These are phyloP conservation scores for Endoconidiophora laricicola DNA, from an alignment of 2,329 filamentous ascomycete genomes.

Conservation along the genomic window DNA sequence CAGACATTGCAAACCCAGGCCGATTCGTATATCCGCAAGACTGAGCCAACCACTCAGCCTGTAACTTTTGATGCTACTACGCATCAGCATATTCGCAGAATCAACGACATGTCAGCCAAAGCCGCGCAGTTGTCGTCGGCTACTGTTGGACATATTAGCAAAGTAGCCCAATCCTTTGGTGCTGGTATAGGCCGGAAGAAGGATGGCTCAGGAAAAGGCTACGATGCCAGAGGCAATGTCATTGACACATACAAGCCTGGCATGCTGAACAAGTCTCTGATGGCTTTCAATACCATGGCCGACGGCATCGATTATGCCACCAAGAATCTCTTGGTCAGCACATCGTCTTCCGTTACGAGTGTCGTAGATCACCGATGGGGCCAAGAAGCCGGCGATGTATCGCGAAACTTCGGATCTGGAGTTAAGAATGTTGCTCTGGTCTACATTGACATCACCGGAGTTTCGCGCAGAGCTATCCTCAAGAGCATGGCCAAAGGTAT, in stretches of 20 bases:
- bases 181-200: constrained; percentile 47
- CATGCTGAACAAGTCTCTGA: constrained; percentile 85
- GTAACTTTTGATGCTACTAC: constrained; percentile 78
- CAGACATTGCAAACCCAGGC: constrained; percentile 64
- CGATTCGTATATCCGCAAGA: constrained; percentile 63
- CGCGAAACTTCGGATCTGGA: constrained; percentile 60
- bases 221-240: constrained; percentile 53
- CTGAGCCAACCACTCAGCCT: constrained; percentile 60
- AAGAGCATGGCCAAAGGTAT: constrained; percentile 96
- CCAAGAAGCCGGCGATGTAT: constrained; percentile 63
- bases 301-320: constrained; percentile 86
- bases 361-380: constrained; percentile 87
- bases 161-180: constrained; percentile 78
- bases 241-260: constrained; percentile 65
- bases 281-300: constrained; percentile 87
- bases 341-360: constrained; percentile 62
- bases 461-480: constrained; percentile 73
- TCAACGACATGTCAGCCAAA: constrained; percentile 68
- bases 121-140: constrained; percentile 69
- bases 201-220: constrained; percentile 38
- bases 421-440: constrained; percentile 94
- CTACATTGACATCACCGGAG: constrained; percentile 90
- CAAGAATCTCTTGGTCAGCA: constrained; percentile 56
- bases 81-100: constrained; percentile 69
- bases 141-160: constrained; percentile 70